phyloP scores from a whole-genome alignment of 768 basidiomycete genomes.

The Macrolepiota albuminosa region DNA sequence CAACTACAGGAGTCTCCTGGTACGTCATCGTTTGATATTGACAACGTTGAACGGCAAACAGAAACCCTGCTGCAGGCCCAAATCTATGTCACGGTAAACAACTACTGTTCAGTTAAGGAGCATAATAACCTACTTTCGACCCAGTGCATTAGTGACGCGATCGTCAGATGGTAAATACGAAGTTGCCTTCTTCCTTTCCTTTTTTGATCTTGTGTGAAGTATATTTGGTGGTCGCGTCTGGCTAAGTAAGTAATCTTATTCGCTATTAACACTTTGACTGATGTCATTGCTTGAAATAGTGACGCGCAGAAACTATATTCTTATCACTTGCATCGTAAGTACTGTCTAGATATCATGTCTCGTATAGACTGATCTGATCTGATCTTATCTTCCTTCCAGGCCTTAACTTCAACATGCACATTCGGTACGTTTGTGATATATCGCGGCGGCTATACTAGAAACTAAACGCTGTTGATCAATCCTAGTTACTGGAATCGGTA shows the following conservation, averaged over 20 bases:
- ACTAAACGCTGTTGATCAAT: background rate
- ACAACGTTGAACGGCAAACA: background rate
- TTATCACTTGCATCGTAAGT: slow-evolving; percentile 18
- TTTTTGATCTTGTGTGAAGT: slow-evolving; percentile 9
- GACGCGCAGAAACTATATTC: slow-evolving; percentile 13
- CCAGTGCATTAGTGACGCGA: slow-evolving; percentile 21
- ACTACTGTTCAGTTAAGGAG: too few relatives aligned
- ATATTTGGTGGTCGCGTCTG: slow-evolving; percentile 24
- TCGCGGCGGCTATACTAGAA: background rate
- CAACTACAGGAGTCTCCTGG: slow-evolving; percentile 9
- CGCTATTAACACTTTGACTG: background rate
- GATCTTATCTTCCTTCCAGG: background rate
- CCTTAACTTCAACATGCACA: slow-evolving; percentile 11
- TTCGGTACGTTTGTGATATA: slow-evolving; percentile 10
- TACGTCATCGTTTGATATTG: slow-evolving; percentile 4
- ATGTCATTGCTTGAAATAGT: slow-evolving; percentile 8
- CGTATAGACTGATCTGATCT: background rate
- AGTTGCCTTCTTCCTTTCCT: background rate
- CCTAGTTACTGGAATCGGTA: slow-evolving; percentile 17
- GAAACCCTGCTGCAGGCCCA: background rate
- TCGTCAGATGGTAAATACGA: slow-evolving; percentile 26
- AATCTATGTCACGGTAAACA: slow-evolving; percentile 12
- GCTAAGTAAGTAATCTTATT: slow-evolving; percentile 14
- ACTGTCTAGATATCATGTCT: background rate
- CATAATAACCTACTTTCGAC: background rate